These are phyloP conservation scores for Chaetomium sp. DNA, from an alignment of 2,329 filamentous ascomycete genomes.

Conservation along the genomic window DNA sequence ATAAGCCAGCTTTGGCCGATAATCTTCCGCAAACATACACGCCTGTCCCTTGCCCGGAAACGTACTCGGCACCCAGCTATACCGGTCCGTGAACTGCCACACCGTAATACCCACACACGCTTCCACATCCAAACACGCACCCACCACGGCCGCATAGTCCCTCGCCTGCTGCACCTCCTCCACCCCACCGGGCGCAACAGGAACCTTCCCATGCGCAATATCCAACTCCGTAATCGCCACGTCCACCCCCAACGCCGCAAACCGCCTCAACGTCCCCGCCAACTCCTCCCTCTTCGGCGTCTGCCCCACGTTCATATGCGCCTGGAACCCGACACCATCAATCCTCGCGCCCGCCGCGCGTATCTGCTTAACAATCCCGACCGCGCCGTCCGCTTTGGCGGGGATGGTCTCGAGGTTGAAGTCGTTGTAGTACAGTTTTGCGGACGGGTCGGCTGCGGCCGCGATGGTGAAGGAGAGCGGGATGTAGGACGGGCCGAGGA, in stretches of 20 bases:
- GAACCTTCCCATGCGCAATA: constrained; percentile 39
- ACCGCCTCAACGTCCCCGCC: constrained; percentile 34
- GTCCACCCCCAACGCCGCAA: constrained; percentile 39
- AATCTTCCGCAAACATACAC: constrained; percentile 33
- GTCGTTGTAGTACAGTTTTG: constrained; percentile 49
- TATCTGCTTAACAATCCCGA: constrained; percentile 29
- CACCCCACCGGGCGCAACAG: constrained; percentile 40
- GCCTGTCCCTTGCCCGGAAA: constrained; percentile 37
- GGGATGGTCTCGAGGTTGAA: constrained; percentile 42
- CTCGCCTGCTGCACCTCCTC: constrained; percentile 40
- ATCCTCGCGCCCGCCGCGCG: constrained; percentile 33
- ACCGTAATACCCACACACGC: constrained; percentile 39
- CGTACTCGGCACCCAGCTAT: constrained; percentile 30
- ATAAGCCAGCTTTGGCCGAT: constrained; percentile 36
- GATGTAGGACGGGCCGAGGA: constrained; percentile 42
- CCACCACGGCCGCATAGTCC: constrained; percentile 39
- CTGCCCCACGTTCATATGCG: constrained; percentile 42
- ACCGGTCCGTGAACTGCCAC: constrained; percentile 37
- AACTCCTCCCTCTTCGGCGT: constrained; percentile 35
- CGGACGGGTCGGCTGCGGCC: constrained; percentile 36
- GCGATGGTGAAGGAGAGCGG: constrained; percentile 42
- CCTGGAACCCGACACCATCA: constrained; percentile 47
- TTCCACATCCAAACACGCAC: constrained; percentile 32
- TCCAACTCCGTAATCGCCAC: constrained; percentile 49
- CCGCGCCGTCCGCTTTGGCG: constrained; percentile 29